Evolutionary conservation across 1,284 basidiomycete species (phyloP), one percentile per base, ranked within the genome.

Genomic region (Moniliella sp.): DNA sequence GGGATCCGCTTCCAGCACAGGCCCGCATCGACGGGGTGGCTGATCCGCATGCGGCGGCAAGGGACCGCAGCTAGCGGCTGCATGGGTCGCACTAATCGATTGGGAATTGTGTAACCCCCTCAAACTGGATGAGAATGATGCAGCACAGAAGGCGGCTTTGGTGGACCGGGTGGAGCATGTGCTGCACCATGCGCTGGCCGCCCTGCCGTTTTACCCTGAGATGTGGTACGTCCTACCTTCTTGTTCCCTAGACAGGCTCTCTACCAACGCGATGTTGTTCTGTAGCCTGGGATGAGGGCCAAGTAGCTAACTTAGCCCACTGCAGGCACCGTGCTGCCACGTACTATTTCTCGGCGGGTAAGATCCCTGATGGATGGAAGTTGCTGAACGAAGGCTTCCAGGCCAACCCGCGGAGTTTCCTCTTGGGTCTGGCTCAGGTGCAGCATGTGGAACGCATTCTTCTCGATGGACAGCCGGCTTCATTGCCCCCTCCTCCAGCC

Each of bases 71-170:
- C 83, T 3, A 72, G 74, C 13, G 72, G 73, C 10, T 99, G 91
- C 91, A 80, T 81, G 48, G 67, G 70, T n/a, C n/a, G n/a, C n/a
- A 2, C 94, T 93, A 58, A 64, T 97, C 31, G 80, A 81, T 50
- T 97, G 82, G 80, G 91, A 99, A 62, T 82, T 91, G 59, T 69
- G 70, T 43, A 94, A 99, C 52, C 91, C 86, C 1, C 67, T 91
- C 25, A 78, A 83, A 57, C 72, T 91, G 33, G 82, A 88, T n/a
- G n/a, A n/a, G n/a, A n/a, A n/a, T n/a, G n/a, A n/a, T n/a, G n/a
- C n/a, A n/a, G n/a, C n/a, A 23, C 84, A 94, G 43, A 67, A 70
- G 32, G 37, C 40, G 5, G 36, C 42, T 3, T 61, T 88, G 19
- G 68, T 75, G 30, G 67, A 67, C 12, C 72, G 88, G 18, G 68